Evolutionary conservation across 2,329 filamentous ascomycete genomes (phyloP), one percentile per base, ranked within the genome.

Genomic region (Fusarium sp.): DNA sequence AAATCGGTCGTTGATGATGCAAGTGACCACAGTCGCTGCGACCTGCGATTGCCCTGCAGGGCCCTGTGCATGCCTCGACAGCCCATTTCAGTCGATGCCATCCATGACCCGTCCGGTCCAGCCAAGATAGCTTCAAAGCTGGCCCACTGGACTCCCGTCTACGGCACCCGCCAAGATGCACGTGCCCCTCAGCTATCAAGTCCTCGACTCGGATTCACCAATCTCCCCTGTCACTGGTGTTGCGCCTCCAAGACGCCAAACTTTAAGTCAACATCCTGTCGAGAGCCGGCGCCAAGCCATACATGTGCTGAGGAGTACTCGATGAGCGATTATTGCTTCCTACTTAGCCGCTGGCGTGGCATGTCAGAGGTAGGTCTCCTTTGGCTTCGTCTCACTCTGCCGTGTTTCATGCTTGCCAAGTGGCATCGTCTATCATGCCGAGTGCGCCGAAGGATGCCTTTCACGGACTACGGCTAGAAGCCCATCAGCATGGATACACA

Each of bases 201-300:
- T 20, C 54, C 45, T 61, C 29, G 27, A 59, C 42, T 65, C 45
- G 35, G 63, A 38, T 31, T 27, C 18, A 50, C n/a, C 22, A 61
- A 57, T 64, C 42, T 66, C 27, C 45, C 56, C 27, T 61, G 42
- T 61, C 18, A 59, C 52, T 54, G 31, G 56, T 54, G 45, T 31
- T 66, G 25, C 42, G 45, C 42, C 63, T 38, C 54, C 22, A 33
- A 61, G 45, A 66, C 63, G 56, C 63, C 63, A 66, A 66, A 66
- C 56, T 42, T 66, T 66, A 60, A 65, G 63, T 65, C 63, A 50
- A 65, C 54, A 47, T 58, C 63, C 27, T 60, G 22, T 42, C 25
- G 31, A 50, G 29, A 25, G 59, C 40, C 59, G 40, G 59, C 40
- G 40, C 40, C 40, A 62, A 62, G 59, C 59, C 59, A 61, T 31